Evolutionary conservation across 106 monocot genomes (phyloP), one percentile per base, ranked within the genome.

Genomic region (Alisma plantagoaquatica): DNA sequence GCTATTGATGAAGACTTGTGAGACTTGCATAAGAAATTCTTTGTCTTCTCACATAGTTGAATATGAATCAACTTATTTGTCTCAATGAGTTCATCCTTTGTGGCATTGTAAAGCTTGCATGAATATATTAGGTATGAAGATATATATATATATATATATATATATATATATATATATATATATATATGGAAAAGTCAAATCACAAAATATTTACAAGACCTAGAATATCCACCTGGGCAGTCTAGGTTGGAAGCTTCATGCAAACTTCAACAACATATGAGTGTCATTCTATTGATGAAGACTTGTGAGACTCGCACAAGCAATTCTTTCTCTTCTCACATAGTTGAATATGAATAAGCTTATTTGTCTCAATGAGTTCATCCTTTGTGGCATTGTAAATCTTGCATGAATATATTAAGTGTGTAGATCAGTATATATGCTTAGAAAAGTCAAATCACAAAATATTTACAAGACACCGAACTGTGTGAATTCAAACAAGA

Each of bases 151-250:
- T n/a, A n/a, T n/a, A n/a, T n/a, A n/a, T n/a, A n/a, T n/a, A n/a
- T n/a, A n/a, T n/a, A n/a, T n/a, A n/a, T n/a, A n/a, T n/a, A n/a
- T n/a, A n/a, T n/a, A n/a, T n/a, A n/a, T n/a, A n/a, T n/a, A n/a
- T n/a, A n/a, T n/a, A n/a, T n/a, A n/a, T n/a, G n/a, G n/a, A n/a
- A n/a, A n/a, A n/a, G n/a, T n/a, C n/a, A n/a, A n/a, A n/a, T n/a
- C n/a, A n/a, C n/a, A n/a, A n/a, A n/a, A n/a, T n/a, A n/a, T n/a
- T n/a, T n/a, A n/a, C n/a, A n/a, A n/a, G n/a, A n/a, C n/a, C n/a
- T n/a, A n/a, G n/a, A n/a, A n/a, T n/a, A n/a, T n/a, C n/a, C 2
- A 92, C 92, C 92, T 92, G 92, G 17, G 73, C 69, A 57, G 86
- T 86, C 92, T 86, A 92, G 27, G 73, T 68, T 54, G 92, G 92